Evolutionary conservation across 139 green algal genomes (phyloP), one percentile per base, ranked within the genome.

Genomic region (Desmodesmus armatus): DNA sequence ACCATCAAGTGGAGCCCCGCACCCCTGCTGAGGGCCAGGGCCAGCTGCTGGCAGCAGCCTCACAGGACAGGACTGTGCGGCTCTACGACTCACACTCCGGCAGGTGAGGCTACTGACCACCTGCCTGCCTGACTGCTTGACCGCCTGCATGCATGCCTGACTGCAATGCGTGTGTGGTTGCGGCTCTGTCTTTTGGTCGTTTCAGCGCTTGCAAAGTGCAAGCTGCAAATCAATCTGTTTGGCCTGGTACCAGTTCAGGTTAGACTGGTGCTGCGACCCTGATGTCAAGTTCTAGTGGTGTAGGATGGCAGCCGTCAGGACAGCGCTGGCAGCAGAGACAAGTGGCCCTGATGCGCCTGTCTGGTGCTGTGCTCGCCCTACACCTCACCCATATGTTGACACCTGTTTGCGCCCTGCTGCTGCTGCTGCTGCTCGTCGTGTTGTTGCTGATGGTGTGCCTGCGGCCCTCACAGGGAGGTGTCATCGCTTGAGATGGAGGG

Each of bases 1-100:
- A 97, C 94, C 60, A 94, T 97, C 76, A 94, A 90, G 80, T 98
- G 95, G 95, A 92, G 87, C 70, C 95, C 95, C n/a, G n/a, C n/a
- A n/a, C n/a, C n/a, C n/a, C n/a, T n/a, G n/a, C 49, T 92, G 83
- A 27, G 94, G 92, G 5, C 80, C 89, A n/a, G 87, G 90, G 47
- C 91, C 90, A 93, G 49, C 86, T 96, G 47, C 89, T 98, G 25
- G 96, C 94, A 23, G 94, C 91, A 31, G 95, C 95, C 23, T 97
- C 94, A 25, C 98, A 97, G 83, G 96, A 98, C 82, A 85, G 87
- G 13, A 97, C 94, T 21, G 92, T 94, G 27, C 95, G 95, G 86
- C 81, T 98, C 71, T 98, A 95, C 95, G 94, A 98, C 53, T 85
- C 95, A 23, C 92, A 96, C 41, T 69, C 55, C 35, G 95, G 95